A percentile compares a stretch with the other conserved stretches of the same genome.
Conservation (phyloP, 2,329 filamentous ascomycete genomes). For the Aspergillaceae sp. region DNA sequence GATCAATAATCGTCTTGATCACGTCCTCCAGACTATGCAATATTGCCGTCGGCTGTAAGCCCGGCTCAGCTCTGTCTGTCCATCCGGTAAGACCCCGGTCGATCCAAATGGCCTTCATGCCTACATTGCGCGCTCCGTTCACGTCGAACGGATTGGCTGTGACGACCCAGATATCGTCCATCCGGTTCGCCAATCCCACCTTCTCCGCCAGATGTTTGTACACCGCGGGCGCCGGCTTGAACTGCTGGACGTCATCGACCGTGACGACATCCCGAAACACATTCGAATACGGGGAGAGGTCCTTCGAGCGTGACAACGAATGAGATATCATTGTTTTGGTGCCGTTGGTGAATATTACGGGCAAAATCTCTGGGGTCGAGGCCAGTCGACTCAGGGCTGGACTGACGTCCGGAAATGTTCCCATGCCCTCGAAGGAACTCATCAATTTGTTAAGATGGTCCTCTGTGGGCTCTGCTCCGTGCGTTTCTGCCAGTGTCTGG, state of each 20-base stretch:
- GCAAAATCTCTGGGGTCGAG: slow-evolving; percentile 35
- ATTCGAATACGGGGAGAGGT: slow-evolving; percentile 41
- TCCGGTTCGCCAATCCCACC: slow-evolving; percentile 39
- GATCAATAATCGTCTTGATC: neutral
- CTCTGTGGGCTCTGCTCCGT: slow-evolving; percentile 36
- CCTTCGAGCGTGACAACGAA: slow-evolving; percentile 50
- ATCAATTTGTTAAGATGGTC: slow-evolving; percentile 47
- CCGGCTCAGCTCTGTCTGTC: slow-evolving; percentile 52
- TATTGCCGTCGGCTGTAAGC: slow-evolving; percentile 45
- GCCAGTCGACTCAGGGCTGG: slow-evolving; percentile 44
- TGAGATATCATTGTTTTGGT: slow-evolving; percentile 54
- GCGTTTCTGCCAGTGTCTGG: slow-evolving; percentile 55
- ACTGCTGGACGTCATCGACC: slow-evolving; percentile 52
- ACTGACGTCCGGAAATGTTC: slow-evolving; percentile 56
- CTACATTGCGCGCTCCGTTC: slow-evolving; percentile 53
- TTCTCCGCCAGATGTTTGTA: slow-evolving; percentile 53
- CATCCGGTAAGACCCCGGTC: slow-evolving; percentile 56
- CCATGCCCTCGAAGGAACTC: slow-evolving; percentile 55
- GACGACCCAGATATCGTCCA: slow-evolving; percentile 56
- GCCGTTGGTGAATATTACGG: slow-evolving; percentile 65
- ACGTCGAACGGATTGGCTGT: slow-evolving; percentile 67
- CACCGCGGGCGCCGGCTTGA: slow-evolving; percentile 56
- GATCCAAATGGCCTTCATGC: slow-evolving; percentile 59
- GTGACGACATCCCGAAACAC: slow-evolving; percentile 52
- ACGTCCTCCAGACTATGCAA: slow-evolving; percentile 44